Conservation (phyloP, 2,329 filamentous ascomycete genomes). For the Xylaria sp. region DNA sequence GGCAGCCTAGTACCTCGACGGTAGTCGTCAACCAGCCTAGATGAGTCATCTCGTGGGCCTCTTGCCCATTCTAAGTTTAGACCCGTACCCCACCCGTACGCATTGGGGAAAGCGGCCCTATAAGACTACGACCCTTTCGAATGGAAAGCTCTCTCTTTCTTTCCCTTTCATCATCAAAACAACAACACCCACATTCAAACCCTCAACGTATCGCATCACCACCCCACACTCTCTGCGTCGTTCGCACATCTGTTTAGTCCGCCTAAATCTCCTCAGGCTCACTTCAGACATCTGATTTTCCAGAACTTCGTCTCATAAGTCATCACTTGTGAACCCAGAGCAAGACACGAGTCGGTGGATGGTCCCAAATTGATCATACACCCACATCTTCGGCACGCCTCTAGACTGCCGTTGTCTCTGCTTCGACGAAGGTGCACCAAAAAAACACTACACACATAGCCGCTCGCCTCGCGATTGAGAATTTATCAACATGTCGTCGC, state of each 20-base stretch:
- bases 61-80: not conserved
- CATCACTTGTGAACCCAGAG: not conserved
- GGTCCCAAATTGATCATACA: slow-evolving; percentile 12
- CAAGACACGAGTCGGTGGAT: slow-evolving; percentile 7
- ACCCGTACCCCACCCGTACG: not conserved
- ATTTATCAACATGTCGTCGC: slow-evolving; percentile 22
- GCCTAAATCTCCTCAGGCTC: not conserved
- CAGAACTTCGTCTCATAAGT: not conserved
- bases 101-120: not conserved
- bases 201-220: slow-evolving; percentile 1
- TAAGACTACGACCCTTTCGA: not conserved
- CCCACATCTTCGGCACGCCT: not conserved
- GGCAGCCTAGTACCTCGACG: too few relatives aligned
- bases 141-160: slow-evolving; percentile 8
- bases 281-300: slow-evolving; percentile 2
- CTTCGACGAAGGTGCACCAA: slow-evolving; percentile 1
- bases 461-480: not conserved
- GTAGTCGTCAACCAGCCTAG: too few relatives aligned
- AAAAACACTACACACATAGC: not conserved
- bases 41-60: too few relatives aligned
- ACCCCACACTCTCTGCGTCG: not conserved
- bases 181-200: slow-evolving; percentile 2
- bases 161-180: slow-evolving; percentile 5
- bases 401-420: not conserved
- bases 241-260: not conserved